Conservation (phyloP, 495 filamentous ascomycete genomes). For the Haplographium delicatum region DNA sequence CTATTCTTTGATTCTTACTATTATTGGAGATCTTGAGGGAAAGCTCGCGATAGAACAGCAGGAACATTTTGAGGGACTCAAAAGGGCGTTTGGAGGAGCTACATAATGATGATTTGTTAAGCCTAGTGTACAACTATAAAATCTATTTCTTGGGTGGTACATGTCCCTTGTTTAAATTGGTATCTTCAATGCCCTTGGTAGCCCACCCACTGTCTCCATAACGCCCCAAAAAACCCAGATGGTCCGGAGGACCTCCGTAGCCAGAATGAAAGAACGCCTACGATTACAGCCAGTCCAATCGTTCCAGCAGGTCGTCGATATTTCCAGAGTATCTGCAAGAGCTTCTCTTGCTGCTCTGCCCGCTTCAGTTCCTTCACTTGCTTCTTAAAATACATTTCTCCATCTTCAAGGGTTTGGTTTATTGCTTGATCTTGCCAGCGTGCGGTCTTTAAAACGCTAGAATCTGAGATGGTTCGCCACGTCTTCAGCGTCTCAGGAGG, state of each 20-base stretch:
- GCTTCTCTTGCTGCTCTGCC: slow-evolving; percentile 51
- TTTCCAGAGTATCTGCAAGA: slow-evolving; percentile 48
- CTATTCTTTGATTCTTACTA: slow-evolving; percentile 85
- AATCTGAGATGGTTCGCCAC: slow-evolving; percentile 66
- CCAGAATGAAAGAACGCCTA: slow-evolving; percentile 54
- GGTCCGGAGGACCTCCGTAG: slow-evolving; percentile 23
- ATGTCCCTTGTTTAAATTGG: not conserved
- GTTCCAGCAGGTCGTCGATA: slow-evolving; percentile 53
- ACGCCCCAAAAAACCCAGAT: slow-evolving; percentile 17
- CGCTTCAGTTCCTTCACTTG: slow-evolving; percentile 64
- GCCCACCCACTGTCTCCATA: slow-evolving; percentile 20
- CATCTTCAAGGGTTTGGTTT: slow-evolving; percentile 52
- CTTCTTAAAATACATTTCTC: slow-evolving; percentile 55
- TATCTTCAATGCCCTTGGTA: slow-evolving; percentile 17
- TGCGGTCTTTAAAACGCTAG: slow-evolving; percentile 83
- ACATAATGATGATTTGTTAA: not conserved
- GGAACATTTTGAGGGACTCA: slow-evolving; percentile 53
- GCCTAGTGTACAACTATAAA: slow-evolving; percentile 4
- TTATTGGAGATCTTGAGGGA: slow-evolving; percentile 78
- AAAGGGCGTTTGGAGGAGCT: slow-evolving; percentile 19
- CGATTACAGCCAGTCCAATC: slow-evolving; percentile 56
- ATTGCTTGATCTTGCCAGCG: slow-evolving; percentile 37
- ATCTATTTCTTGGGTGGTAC: not conserved
- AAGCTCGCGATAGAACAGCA: slow-evolving; percentile 73
- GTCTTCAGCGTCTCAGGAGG: slow-evolving; percentile 70